Base-by-base conservation (phyloP, 805 yeast species). In the Jamesozyma spencerorum region DNA sequence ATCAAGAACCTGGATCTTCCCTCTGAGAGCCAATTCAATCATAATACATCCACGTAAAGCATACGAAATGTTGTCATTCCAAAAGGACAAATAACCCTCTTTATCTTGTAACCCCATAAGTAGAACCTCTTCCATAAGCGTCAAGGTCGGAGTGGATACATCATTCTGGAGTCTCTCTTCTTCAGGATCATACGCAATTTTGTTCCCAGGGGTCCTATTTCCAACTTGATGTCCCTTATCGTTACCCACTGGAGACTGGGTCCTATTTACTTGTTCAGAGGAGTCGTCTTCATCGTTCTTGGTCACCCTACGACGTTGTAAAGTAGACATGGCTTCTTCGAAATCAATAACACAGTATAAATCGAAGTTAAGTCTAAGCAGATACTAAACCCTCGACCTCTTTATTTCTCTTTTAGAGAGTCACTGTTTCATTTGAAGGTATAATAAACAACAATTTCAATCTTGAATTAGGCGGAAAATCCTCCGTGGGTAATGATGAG, bases 11-110 rank as follows among this genome's bases (percentile, higher is more conserved):
- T 87, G 73, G 54, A 92, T 85, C 57, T 85, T 84, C 44, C 87
- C 88, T 51, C 97, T 76, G 54, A 92, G 76, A 2, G 97, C 95
- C 63, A 92, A 72, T 63, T 92, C 98, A 59, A 92, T 73, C 40
- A 92, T 57, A 44, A 92, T 90, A 60, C 96, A 83, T 11, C 98
- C 98, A 54, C 98, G 78, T 44, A 92, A 71, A 1, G 97, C 95
- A 65, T 92, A 92, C 18, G 97, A 86, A 40, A 92, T 88, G 63
- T 86, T 88, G 64, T 92, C 98, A 60, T 92, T 92, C 98, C 98
- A 92, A 65, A 92, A 92, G 22, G 96, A 86, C 34, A 92, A 70
- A 62, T 90, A 87, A 11, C 98, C 98, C 63, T 92, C 97, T 53
- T 84, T 83, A 64, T 92, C 97, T 57, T 90, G 88, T 49, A 92